Evolutionary conservation across 345 rosid species (phyloP).

Genomic region (Eucalyptus grandis): DNA sequence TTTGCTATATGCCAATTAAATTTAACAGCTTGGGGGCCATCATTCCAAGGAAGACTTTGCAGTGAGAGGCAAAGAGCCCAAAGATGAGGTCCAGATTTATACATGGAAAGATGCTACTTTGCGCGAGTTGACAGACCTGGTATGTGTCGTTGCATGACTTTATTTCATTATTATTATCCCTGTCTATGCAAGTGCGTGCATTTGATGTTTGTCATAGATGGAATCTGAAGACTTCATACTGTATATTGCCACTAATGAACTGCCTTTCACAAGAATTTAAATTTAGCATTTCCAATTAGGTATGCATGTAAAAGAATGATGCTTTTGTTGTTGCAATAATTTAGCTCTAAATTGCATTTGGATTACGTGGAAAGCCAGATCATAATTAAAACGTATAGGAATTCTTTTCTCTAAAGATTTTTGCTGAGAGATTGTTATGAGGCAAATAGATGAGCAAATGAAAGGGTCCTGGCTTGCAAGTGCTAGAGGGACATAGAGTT

Average conservation of each 20-base stretch:
- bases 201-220: background rate
- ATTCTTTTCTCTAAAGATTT: background rate
- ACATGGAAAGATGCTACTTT: conserved; percentile 97
- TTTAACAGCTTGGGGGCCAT: conserved; percentile 59
- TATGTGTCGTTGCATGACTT: conserved; percentile 4
- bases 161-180: background rate
- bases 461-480: background rate
- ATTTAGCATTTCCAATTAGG: background rate
- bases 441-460: background rate
- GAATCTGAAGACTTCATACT: background rate
- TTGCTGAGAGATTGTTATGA: background rate
- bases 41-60: conserved; percentile 82
- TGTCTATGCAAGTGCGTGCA: background rate
- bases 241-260: background rate
- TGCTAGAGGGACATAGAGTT: background rate
- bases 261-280: background rate
- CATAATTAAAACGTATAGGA: background rate
- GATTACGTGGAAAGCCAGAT: background rate
- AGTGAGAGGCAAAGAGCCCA: conserved; percentile 94
- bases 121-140: conserved; percentile 84
- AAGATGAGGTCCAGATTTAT: conserved; percentile 93
- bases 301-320: background rate
- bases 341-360: background rate
- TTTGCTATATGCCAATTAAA: background rate
- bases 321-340: background rate